Conservation (phyloP, 768 basidiomycete species). For the Pholiota conissans region DNA sequence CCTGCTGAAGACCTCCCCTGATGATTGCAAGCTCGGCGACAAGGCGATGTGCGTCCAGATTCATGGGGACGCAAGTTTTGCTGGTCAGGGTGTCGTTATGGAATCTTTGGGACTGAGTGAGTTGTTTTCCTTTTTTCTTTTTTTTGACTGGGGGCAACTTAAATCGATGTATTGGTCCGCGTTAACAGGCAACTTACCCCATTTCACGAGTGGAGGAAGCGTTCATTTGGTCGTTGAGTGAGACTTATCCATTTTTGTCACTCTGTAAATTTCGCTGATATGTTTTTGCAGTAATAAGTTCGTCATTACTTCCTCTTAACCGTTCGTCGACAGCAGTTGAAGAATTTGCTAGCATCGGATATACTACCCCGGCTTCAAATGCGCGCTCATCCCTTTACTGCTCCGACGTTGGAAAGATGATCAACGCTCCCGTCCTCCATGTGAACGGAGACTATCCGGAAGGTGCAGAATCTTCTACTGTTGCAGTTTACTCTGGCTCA, state of each 20-base stretch:
- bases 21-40: conserved; percentile 57
- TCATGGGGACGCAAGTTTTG: conserved; percentile 91
- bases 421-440: conserved; percentile 85
- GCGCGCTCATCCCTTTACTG: conserved; percentile 88
- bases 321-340: not conserved
- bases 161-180: not conserved
- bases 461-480: conserved; percentile 37
- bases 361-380: conserved; percentile 84
- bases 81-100: conserved; percentile 90
- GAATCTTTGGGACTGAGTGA: conserved; percentile 81
- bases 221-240: conserved; percentile 92
- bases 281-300: conserved; percentile 46
- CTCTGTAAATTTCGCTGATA: not conserved
- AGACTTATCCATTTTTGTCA: conserved; percentile 25
- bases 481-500: not conserved
- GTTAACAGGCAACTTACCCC: conserved; percentile 74
- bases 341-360: conserved; percentile 66
- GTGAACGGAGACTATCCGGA: conserved; percentile 93
- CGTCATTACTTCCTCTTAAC: not conserved
- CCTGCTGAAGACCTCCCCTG: conserved; percentile 64
- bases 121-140: too few species aligned
- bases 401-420: conserved; percentile 88
- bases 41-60: conserved; percentile 87
- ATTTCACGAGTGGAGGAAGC: conserved; percentile 89
- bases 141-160: too few species aligned